A percentile compares a stretch with the other conserved stretches of the same genome.
phyloP scores from a whole-genome alignment of 208 protist species.

The Leishmania guyanensis region DNA sequence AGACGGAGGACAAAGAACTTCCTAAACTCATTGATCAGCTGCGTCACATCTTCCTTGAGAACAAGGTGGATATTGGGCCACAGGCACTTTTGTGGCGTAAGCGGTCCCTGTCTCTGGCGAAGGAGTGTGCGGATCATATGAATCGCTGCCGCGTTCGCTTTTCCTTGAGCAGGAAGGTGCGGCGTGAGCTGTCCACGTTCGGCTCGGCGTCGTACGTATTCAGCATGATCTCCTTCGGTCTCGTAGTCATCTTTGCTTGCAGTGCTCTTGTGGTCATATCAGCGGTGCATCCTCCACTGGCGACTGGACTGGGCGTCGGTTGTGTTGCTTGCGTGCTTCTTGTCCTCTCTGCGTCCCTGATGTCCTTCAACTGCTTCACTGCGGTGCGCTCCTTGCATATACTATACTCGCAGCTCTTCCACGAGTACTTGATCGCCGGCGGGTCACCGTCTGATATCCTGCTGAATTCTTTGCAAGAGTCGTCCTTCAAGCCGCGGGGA shows the following conservation, averaged over 20 bases:
- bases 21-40: constrained; percentile 70
- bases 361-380: constrained; percentile 50
- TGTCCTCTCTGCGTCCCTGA: constrained; percentile 27
- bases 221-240: constrained; percentile 49
- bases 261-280: constrained; percentile 59
- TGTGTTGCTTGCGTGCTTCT: constrained; percentile 54
- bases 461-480: constrained; percentile 24
- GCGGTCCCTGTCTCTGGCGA: constrained; percentile 62
- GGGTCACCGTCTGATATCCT: constrained; percentile 36
- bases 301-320: constrained; percentile 51
- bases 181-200: constrained; percentile 54
- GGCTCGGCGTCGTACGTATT: constrained; percentile 44
- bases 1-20: constrained; percentile 58
- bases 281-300: constrained; percentile 38
- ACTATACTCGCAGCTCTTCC: constrained; percentile 56
- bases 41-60: constrained; percentile 67
- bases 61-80: constrained; percentile 68
- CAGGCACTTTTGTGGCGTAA: constrained; percentile 79
- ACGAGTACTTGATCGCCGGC: constrained; percentile 48
- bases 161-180: constrained; percentile 43
- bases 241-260: constrained; percentile 49
- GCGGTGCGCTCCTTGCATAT: constrained; percentile 48
- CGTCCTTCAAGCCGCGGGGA: constrained; percentile 12
- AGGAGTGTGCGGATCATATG: constrained; percentile 75
- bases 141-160: constrained; percentile 58